Evolutionary conservation across 805 yeast species (phyloP), one percentile per base, ranked within the genome.

Genomic region (Saccharomycopsis sp.): DNA sequence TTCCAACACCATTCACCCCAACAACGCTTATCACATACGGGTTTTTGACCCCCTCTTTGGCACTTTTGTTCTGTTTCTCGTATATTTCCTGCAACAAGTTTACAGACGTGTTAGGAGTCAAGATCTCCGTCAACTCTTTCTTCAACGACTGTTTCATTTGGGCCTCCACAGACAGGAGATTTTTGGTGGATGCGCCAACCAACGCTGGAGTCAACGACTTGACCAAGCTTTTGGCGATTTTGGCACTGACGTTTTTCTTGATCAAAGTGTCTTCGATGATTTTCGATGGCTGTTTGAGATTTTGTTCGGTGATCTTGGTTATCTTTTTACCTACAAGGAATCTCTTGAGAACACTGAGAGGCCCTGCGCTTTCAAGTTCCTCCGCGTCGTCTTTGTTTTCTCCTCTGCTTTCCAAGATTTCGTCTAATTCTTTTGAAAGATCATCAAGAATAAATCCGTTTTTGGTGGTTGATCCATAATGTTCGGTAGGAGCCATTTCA

Each of bases 1-100:
- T 92, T 14, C 99, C 99, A 47, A 92, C 99, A 51, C 99, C 99
- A 70, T 92, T 92, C 20, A 92, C 99, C 48, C 99, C 99, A 24
- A 92, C 98, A 21, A 92, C 92, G 0, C 97, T 91, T 57, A 92
- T 89, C n/a, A 92, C 97, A 64, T 89, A 92, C 1, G 99, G 97
- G 7, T 81, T 69, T 3, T 70, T 68, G 8, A 70, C 68, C 18
- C 66, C 67, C 12, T 67, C 63, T 23, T 61, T 20, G 24, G 63
- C 64, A 34, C 50, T 62, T 16, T 64, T 67, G n/a, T 50, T 57
- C 53, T 55, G 65, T 55, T 70, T 71, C 44, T 71, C 72, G 65
- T 86, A 85, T 56, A 94, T 88, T 65, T 90, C 96, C 63, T 89
- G 87, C 40, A 92, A 76, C 59, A 92, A 72, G 68, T 94, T 96